Percentiles rank a stretch among this genome's conserved stretches.
These are phyloP conservation scores for Penicillium sp. DNA, from an alignment of 2,329 filamentous ascomycete species.

Conservation along the genomic window DNA sequence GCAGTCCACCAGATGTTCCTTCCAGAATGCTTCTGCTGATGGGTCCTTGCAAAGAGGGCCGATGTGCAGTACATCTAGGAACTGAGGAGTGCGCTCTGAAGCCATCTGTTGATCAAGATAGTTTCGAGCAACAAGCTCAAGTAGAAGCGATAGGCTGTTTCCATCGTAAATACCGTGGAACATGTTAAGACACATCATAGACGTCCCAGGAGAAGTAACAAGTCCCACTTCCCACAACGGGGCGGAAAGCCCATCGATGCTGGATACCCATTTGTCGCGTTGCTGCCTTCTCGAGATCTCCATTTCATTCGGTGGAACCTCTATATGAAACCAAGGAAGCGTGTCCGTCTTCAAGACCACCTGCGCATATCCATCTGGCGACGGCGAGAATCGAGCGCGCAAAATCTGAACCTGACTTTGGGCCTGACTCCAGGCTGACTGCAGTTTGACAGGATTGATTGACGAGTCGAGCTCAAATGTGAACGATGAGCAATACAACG, in stretches of 20 bases:
- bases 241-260: conserved; percentile 47
- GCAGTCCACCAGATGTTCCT: conserved; percentile 49
- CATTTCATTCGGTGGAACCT: conserved; percentile 30
- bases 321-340: conserved; percentile 48
- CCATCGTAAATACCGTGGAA: conserved; percentile 91
- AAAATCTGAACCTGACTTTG: conserved; percentile 60
- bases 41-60: conserved; percentile 60
- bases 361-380: conserved; percentile 73
- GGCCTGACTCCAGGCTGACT: conserved; percentile 57
- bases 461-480: conserved; percentile 52
- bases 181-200: conserved; percentile 61
- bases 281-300: conserved; percentile 35
- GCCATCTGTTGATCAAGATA: conserved; percentile 44
- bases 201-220: conserved; percentile 24
- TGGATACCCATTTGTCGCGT: conserved; percentile 53
- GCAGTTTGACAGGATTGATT: conserved; percentile 51
- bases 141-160: conserved; percentile 67
- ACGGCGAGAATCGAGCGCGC: conserved; percentile 68
- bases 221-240: conserved; percentile 36
- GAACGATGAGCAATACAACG: conserved; percentile 77
- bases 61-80: conserved; percentile 64
- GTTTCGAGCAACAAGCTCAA: conserved; percentile 55
- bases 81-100: conserved; percentile 45
- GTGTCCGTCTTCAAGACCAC: conserved; percentile 54
- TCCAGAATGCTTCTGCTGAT: conserved; percentile 67